These are phyloP conservation scores for Mycogone perniciosa DNA, from an alignment of 2,329 filamentous ascomycete species.

Conservation along the genomic window DNA sequence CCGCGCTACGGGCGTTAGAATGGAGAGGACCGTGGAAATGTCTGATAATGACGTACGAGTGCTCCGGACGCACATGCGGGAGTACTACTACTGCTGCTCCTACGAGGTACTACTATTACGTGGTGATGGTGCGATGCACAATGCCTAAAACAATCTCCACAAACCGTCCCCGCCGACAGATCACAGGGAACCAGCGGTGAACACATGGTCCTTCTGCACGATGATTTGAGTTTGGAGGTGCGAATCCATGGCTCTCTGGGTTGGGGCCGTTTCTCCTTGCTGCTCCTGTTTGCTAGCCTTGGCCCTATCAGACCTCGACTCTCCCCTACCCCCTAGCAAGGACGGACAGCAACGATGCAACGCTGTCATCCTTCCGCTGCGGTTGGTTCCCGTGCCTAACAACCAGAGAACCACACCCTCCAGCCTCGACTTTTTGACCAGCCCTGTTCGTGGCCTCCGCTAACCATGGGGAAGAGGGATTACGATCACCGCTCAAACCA, in stretches of 20 bases:
- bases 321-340: background rate
- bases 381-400: constrained; percentile 1
- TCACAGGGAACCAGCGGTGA: constrained; percentile 10
- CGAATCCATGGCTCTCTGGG: background rate
- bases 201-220: constrained; percentile 4
- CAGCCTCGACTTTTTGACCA: background rate
- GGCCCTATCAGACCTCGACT: background rate
- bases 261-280: background rate
- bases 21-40: constrained; percentile 7
- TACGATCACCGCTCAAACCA: background rate
- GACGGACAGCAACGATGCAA: background rate
- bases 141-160: constrained; percentile 6
- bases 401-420: background rate
- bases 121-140: constrained; percentile 3
- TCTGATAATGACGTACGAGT: constrained; percentile 10
- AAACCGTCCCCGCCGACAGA: constrained; percentile 12
- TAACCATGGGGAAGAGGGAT: too few species aligned
- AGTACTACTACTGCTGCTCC: too few species aligned
- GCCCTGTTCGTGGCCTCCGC: background rate
- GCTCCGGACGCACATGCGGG: constrained; percentile 9
- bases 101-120: too few species aligned
- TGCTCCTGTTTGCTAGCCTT: background rate
- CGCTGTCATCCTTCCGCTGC: constrained; percentile 1
- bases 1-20: constrained; percentile 13
- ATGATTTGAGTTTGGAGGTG: background rate